These are phyloP conservation scores for Coniferiporia weirii DNA, from an alignment of 1,284 basidiomycete genomes.

Conservation along the genomic window DNA sequence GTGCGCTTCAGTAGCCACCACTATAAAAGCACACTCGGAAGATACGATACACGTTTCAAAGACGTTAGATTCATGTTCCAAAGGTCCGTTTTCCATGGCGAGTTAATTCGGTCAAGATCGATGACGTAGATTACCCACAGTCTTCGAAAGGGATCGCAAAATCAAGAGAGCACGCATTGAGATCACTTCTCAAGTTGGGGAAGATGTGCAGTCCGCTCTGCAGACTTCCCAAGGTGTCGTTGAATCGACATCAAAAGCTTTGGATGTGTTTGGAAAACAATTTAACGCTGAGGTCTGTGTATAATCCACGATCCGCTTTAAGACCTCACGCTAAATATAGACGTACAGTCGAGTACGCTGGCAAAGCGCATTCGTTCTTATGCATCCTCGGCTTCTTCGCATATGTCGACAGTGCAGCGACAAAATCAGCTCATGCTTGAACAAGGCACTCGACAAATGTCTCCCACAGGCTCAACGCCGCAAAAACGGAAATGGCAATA, in stretches of 20 bases:
- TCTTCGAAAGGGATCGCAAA: constrained; percentile 54
- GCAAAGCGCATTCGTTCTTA: constrained; percentile 37
- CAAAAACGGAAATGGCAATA: constrained; percentile 66
- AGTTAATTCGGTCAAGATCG: neutral
- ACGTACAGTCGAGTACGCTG: neutral
- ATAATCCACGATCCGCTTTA: neutral
- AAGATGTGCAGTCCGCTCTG: constrained; percentile 46
- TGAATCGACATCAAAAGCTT: constrained; percentile 39
- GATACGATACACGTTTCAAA: constrained; percentile 49
- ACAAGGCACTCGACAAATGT: constrained; percentile 56
- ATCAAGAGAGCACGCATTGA: constrained; percentile 67
- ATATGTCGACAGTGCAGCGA: constrained; percentile 45
- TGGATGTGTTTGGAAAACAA: constrained; percentile 41
- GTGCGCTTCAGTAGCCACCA: constrained; percentile 40
- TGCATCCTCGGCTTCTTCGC: constrained; percentile 33
- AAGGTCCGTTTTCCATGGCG: constrained; percentile 36
- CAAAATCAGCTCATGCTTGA: constrained; percentile 48
- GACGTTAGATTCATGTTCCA: constrained; percentile 39
- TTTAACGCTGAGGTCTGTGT: constrained; percentile 46
- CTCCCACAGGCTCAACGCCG: constrained; percentile 64
- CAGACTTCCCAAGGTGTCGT: constrained; percentile 18
- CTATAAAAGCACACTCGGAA: constrained; percentile 46
- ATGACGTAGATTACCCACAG: constrained; percentile 28
- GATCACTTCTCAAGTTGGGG: constrained; percentile 42
- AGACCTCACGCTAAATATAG: neutral